Evolutionary conservation across 208 protist species (phyloP).

Genomic region (Trypanosomatidae sp.): DNA sequence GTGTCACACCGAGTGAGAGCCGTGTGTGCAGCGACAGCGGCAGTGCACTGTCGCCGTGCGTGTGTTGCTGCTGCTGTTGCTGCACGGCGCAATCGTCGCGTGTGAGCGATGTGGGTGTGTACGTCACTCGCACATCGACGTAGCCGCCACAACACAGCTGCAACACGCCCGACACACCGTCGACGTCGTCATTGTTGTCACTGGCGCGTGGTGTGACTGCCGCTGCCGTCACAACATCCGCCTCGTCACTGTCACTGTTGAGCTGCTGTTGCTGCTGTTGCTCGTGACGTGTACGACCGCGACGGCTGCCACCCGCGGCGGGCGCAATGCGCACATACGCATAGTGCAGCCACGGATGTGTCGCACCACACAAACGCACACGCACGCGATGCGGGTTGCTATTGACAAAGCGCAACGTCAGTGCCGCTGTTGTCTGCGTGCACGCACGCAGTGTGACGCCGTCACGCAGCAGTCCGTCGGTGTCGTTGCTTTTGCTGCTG

Average conservation of each 20-base stretch:
- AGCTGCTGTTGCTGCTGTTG: too few relatives aligned
- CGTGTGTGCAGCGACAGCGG: slow-evolving; percentile 19
- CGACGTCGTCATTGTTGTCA: background rate
- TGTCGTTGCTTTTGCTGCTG: background rate
- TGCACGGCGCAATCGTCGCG: slow-evolving; percentile 25
- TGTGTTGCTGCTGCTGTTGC: too few relatives aligned
- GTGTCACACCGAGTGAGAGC: slow-evolving; percentile 51
- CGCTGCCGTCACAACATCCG: too few relatives aligned
- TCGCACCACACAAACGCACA: slow-evolving; percentile 39
- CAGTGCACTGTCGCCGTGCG: too few relatives aligned
- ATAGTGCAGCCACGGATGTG: slow-evolving; percentile 61
- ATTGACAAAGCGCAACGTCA: slow-evolving; percentile 61
- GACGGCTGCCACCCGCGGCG: too few relatives aligned
- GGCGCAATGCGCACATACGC: slow-evolving; percentile 23
- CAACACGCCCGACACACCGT: background rate
- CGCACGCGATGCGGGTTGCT: slow-evolving; percentile 29
- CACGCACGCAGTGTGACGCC: slow-evolving; percentile 25
- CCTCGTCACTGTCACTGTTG: too few relatives aligned
- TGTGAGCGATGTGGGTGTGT: slow-evolving; percentile 38
- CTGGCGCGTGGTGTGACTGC: too few relatives aligned
- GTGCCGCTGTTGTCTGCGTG: slow-evolving; percentile 9
- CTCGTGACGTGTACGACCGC: too few relatives aligned
- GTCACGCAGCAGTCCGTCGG: too few relatives aligned
- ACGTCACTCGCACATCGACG: slow-evolving; percentile 62
- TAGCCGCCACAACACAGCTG: slow-evolving; percentile 65